Evolutionary conservation across 192 early-diverging fungal species (phyloP).

Genomic region (Chytriomyces sp.): DNA sequence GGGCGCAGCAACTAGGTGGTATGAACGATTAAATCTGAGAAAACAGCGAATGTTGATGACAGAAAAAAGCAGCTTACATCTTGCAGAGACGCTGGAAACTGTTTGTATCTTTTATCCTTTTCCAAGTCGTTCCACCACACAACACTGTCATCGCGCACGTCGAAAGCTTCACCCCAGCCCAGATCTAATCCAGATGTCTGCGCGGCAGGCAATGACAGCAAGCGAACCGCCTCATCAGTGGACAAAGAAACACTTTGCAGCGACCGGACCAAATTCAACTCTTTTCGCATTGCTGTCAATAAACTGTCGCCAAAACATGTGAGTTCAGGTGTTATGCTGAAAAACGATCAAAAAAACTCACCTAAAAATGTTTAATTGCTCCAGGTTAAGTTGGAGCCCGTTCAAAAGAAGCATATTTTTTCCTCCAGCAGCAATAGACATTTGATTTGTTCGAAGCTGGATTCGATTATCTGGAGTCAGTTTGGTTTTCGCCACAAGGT

Average conservation of each 20-base stretch:
- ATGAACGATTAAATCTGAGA: not conserved
- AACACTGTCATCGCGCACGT: slow-evolving; percentile 75
- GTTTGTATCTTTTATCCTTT: slow-evolving; percentile 74
- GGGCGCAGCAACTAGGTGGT: slow-evolving; percentile 61
- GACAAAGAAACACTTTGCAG: slow-evolving; percentile 34
- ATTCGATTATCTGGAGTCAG: slow-evolving; percentile 53
- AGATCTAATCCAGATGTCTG: slow-evolving; percentile 39
- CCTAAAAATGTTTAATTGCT: slow-evolving; percentile 46
- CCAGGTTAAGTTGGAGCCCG: slow-evolving; percentile 44
- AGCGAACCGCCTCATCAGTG: slow-evolving; percentile 34
- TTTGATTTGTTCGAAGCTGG: slow-evolving; percentile 47
- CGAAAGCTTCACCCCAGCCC: slow-evolving; percentile 68
- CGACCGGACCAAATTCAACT: slow-evolving; percentile 29
- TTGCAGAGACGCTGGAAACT: slow-evolving; percentile 65
- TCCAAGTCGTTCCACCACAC: slow-evolving; percentile 95
- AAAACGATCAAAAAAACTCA: slow-evolving; percentile 2
- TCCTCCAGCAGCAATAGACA: slow-evolving; percentile 17
- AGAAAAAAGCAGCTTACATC: slow-evolving; percentile 40
- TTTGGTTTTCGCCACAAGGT: slow-evolving; percentile 60
- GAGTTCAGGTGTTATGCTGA: not conserved
- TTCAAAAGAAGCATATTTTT: slow-evolving; percentile 46
- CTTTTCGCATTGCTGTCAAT: slow-evolving; percentile 36
- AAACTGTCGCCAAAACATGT: slow-evolving; percentile 29
- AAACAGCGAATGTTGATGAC: not conserved
- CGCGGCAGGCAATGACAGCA: slow-evolving; percentile 30